These are phyloP conservation scores for Hypseocharis bilobata DNA, from an alignment of 441 rosid species.

Conservation along the genomic window DNA sequence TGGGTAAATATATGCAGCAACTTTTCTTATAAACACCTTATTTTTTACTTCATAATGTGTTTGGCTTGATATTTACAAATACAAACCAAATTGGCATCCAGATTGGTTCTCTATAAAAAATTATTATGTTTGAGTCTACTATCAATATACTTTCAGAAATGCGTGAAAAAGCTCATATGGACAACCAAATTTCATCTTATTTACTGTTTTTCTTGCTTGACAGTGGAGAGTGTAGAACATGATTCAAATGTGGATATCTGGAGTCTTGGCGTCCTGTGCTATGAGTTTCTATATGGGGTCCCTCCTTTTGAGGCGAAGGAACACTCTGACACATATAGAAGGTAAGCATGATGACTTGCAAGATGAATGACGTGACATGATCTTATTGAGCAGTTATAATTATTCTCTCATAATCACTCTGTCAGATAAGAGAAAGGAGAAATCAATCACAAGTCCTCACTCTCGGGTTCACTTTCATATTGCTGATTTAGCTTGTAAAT, in stretches of 20 bases:
- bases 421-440: no score
- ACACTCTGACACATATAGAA: slow-evolving; percentile 86
- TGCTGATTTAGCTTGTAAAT: slow-evolving; percentile 6
- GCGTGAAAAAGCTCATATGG: no score
- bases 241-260: slow-evolving; percentile 91
- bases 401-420: no score
- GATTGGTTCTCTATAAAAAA: no score
- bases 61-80: not conserved
- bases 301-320: slow-evolving; percentile 94
- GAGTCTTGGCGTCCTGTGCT: slow-evolving; percentile 90
- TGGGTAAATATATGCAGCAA: slow-evolving; percentile 44
- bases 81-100: no score
- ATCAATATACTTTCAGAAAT: no score
- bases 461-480: not conserved
- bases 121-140: no score
- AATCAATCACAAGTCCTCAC: no score
- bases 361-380: not conserved
- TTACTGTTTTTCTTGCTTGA: not conserved
- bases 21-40: not conserved
- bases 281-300: slow-evolving; percentile 77
- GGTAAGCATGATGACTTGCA: slow-evolving; percentile 34
- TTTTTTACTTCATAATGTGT: not conserved
- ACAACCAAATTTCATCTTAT: not conserved
- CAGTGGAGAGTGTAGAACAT: slow-evolving; percentile 91
- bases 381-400: no score